phyloP scores from a whole-genome alignment of 129 eudicot genomes.

The Artemisia argyi region DNA sequence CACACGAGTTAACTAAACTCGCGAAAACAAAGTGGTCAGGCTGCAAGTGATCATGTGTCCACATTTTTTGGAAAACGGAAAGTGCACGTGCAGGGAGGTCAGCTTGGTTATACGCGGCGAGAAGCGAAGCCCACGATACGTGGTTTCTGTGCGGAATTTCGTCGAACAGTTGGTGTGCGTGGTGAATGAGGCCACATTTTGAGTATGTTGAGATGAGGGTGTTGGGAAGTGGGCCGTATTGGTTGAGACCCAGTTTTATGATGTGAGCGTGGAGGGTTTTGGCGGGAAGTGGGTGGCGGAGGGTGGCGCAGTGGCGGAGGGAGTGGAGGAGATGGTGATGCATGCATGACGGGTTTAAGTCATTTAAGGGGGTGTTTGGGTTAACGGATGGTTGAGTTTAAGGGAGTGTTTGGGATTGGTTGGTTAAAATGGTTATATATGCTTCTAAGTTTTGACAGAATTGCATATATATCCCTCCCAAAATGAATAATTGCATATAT shows the following conservation, averaged over 20 bases:
- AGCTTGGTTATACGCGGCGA: constrained; percentile 69
- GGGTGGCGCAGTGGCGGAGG: constrained; percentile 52
- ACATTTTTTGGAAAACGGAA: constrained; percentile 48
- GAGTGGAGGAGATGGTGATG: constrained; percentile 53
- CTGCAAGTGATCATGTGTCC: constrained; percentile 36
- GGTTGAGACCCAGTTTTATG: constrained; percentile 54
- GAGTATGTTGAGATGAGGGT: constrained; percentile 52
- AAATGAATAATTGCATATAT: no score
- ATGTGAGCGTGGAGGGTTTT: constrained; percentile 66
- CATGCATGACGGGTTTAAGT: constrained; percentile 45
- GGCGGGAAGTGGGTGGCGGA: constrained; percentile 52
- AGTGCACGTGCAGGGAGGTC: constrained; percentile 47
- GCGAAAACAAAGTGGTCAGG: constrained; percentile 82
- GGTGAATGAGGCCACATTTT: constrained; percentile 51
- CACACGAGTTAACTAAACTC: constrained; percentile 70
- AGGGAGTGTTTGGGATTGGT: no score
- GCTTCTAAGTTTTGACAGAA: no score
- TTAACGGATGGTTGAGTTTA: no score
- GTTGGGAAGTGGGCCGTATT: constrained; percentile 46
- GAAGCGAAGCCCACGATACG: constrained; percentile 81
- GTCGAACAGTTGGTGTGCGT: constrained; percentile 79
- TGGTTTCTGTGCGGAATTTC: constrained; percentile 68
- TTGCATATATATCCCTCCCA: no score
- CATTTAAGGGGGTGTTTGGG: neutral
- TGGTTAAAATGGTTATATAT: no score